phyloP scores from a whole-genome alignment of 768 basidiomycete genomes.

The Kwoniella europaea region DNA sequence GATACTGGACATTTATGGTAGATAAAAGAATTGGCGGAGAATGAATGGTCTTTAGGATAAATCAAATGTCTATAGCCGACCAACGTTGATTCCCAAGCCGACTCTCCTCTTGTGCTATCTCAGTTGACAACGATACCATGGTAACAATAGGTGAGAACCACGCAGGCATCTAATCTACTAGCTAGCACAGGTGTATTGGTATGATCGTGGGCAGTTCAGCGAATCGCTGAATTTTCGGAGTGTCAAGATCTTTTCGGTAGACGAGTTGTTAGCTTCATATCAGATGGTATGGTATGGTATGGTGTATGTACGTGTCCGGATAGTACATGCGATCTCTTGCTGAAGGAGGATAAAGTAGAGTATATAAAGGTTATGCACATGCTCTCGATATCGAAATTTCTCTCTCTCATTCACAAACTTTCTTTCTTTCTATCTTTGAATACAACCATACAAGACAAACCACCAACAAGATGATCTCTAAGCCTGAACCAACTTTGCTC shows the following conservation, averaged over 20 bases:
- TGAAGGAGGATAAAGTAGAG: not conserved
- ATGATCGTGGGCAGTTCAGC: not conserved
- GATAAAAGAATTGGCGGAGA: not conserved
- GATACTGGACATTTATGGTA: not conserved
- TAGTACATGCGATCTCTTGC: too few relatives aligned
- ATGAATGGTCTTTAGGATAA: not conserved
- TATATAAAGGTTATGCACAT: not conserved
- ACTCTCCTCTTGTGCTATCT: not conserved
- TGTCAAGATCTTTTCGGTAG: not conserved
- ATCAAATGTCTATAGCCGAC: not conserved
- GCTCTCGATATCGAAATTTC: too few relatives aligned
- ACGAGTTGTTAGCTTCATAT: not conserved
- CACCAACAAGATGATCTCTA: slow-evolving; percentile 28
- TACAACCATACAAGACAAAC: not conserved
- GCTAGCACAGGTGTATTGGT: not conserved
- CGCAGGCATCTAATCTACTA: not conserved
- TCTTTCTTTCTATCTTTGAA: not conserved
- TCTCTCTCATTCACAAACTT: slow-evolving; percentile 1
- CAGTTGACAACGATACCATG: not conserved
- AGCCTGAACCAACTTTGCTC: slow-evolving; percentile 32
- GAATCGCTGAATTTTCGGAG: slow-evolving; percentile 28
- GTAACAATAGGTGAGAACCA: not conserved
- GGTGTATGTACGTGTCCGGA: not conserved
- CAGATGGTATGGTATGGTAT: not conserved
- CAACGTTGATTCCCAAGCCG: not conserved